Percentiles rank a stretch among this genome's conserved stretches.
These are phyloP conservation scores for Geranomyces michiganensis DNA, from an alignment of 192 early-diverging fungal species.

Conservation along the genomic window DNA sequence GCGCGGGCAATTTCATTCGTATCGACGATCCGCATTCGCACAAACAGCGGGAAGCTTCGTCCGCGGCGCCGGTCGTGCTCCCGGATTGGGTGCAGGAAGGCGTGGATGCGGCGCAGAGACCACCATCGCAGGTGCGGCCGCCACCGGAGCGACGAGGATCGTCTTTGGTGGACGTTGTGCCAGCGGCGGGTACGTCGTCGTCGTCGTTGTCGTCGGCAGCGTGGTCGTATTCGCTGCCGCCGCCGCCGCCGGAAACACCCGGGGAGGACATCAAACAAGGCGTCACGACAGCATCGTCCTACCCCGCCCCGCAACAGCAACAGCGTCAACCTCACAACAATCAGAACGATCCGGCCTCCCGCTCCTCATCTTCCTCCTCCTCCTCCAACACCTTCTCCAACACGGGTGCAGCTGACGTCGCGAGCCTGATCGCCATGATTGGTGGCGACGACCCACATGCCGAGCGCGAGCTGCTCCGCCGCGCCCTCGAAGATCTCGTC, in stretches of 20 bases:
- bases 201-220: not conserved
- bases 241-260: too few relatives aligned
- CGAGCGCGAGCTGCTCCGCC: not conserved
- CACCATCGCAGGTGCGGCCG: not conserved
- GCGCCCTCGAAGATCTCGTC: slow-evolving; percentile 6
- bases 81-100: slow-evolving; percentile 21
- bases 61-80: not conserved
- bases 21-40: too few relatives aligned
- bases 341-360: not conserved
- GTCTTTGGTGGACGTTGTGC: too few relatives aligned
- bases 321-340: too few relatives aligned
- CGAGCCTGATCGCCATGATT: not conserved
- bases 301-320: not conserved
- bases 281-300: too few relatives aligned
- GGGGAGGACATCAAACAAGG: too few relatives aligned
- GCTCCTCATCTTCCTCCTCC: not conserved
- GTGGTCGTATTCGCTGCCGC: too few relatives aligned
- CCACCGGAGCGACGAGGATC: too few relatives aligned
- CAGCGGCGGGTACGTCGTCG: not conserved
- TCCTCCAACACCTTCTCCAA: not conserved
- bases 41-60: not conserved
- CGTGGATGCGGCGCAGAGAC: not conserved
- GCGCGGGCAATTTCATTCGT: slow-evolving; percentile 24
- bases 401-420: not conserved
- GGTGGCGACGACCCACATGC: not conserved